Evolutionary conservation across 1,139 yeast genomes (phyloP).

Genomic region (Saccharomyces hybrid): DNA sequence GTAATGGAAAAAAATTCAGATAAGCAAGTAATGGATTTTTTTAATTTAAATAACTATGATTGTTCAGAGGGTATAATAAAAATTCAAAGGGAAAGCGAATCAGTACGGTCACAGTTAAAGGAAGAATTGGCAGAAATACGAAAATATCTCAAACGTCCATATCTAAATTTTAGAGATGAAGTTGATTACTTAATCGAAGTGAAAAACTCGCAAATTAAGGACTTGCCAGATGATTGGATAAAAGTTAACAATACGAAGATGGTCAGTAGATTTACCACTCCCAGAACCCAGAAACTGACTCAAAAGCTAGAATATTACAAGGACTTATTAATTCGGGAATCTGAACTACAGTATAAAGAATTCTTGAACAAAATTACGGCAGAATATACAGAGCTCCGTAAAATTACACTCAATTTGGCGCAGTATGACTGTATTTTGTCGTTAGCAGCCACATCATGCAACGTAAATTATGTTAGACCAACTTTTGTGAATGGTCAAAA

Average conservation of each 20-base stretch:
- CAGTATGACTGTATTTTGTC: constrained; percentile 70
- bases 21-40: constrained; percentile 47
- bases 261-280: constrained; percentile 67
- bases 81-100: constrained; percentile 39
- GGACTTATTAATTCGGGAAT: constrained; percentile 48
- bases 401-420: constrained; percentile 48
- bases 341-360: constrained; percentile 47
- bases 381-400: constrained; percentile 45
- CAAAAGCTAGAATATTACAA: constrained; percentile 53
- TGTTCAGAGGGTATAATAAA: constrained; percentile 38
- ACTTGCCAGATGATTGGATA: constrained; percentile 67
- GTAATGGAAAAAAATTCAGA: constrained; percentile 42
- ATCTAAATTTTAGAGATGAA: constrained; percentile 50
- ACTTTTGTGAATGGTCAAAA: constrained; percentile 44
- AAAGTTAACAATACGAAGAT: constrained; percentile 65
- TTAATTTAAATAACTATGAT: constrained; percentile 38
- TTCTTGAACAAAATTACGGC: constrained; percentile 45
- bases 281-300: constrained; percentile 44
- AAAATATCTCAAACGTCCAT: constrained; percentile 47
- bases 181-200: constrained; percentile 73
- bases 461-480: constrained; percentile 50
- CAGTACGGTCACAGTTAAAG: constrained; percentile 38
- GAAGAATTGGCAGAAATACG: constrained; percentile 45
- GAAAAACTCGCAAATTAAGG: constrained; percentile 48
- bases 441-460: constrained; percentile 49